phyloP scores from a whole-genome alignment of 108 stramenopile genomes.

The Discostella stelligeroides region DNA sequence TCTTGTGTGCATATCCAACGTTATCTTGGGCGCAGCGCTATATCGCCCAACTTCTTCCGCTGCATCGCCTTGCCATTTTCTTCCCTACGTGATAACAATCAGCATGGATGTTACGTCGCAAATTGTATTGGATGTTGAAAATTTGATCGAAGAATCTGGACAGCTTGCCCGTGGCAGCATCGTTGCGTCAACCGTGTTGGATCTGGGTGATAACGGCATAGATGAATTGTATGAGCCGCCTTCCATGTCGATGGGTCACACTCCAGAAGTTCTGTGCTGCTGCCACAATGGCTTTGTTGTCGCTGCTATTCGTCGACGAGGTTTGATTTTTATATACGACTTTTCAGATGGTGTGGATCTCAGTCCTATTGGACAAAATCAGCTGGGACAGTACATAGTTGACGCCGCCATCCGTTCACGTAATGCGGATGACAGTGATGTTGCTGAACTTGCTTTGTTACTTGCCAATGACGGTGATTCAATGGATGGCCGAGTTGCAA shows the following conservation, averaged over 20 bases:
- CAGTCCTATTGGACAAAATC: conserved; percentile 64
- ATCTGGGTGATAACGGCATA: conserved; percentile 45
- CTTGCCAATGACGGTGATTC: conserved; percentile 67
- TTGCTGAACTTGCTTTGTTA: conserved; percentile 77
- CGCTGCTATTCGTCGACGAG: conserved; percentile 66
- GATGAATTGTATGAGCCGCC: conserved; percentile 61
- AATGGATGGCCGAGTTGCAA: conserved; percentile 78
- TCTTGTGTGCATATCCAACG: conserved; percentile 63
- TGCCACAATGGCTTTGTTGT: conserved; percentile 72
- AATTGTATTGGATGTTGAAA: conserved; percentile 44
- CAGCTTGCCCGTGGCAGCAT: conserved; percentile 53
- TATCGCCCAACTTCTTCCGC: conserved; percentile 48
- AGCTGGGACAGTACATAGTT: conserved; percentile 70
- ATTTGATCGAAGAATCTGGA: conserved; percentile 24
- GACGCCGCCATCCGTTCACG: conserved; percentile 83
- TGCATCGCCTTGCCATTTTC: conserved; percentile 52
- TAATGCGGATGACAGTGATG: conserved; percentile 41
- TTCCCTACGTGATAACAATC: conserved; percentile 63
- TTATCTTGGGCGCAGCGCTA: conserved; percentile 78
- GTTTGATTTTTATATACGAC: conserved; percentile 72
- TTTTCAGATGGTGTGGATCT: conserved; percentile 60
- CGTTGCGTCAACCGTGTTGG: conserved; percentile 58
- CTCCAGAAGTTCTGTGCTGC: conserved; percentile 75
- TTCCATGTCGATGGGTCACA: conserved; percentile 81
- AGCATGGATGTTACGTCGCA: conserved; percentile 43